A percentile compares a stretch with the other conserved stretches of the same genome.
Evolutionary conservation across 2,329 filamentous ascomycete species (phyloP).

Genomic region (Aspergillus sp.): DNA sequence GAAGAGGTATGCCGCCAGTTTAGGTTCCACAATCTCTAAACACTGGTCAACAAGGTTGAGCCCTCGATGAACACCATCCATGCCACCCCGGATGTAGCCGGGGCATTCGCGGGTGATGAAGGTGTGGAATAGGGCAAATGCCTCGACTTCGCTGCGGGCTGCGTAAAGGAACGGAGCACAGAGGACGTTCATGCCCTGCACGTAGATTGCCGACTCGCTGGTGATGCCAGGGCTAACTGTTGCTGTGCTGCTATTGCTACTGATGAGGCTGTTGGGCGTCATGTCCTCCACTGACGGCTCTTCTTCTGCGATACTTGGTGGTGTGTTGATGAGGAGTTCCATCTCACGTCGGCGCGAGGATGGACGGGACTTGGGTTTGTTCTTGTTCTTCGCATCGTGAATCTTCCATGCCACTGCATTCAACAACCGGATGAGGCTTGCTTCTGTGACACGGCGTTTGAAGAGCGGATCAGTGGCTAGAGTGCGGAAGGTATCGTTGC

Average conservation of each 20-base stretch:
- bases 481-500: conserved; percentile 97
- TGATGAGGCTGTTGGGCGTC: conserved; percentile 18
- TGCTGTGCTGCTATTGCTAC: conserved; percentile 15
- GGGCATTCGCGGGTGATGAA: conserved; percentile 87
- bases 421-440: conserved; percentile 86
- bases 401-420: conserved; percentile 95
- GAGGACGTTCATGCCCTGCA: conserved; percentile 98
- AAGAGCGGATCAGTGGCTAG: conserved; percentile 97
- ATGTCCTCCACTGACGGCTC: conserved; percentile 40
- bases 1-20: conserved; percentile 79
- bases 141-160: conserved; percentile 89
- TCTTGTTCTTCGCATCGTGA: conserved; percentile 71
- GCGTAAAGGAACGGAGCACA: conserved; percentile 95
- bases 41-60: conserved; percentile 90
- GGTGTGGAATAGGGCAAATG: conserved; percentile 85
- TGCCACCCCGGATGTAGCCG: conserved; percentile 89
- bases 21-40: conserved; percentile 85
- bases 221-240: conserved; percentile 34
- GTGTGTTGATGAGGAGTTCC: conserved; percentile 40
- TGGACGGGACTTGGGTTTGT: conserved; percentile 42
- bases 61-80: conserved; percentile 95
- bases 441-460: conserved; percentile 90
- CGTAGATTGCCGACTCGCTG: conserved; percentile 78
- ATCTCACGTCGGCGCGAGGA: conserved; percentile 49
- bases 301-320: conserved; percentile 40